Conservation (phyloP, 495 filamentous ascomycete species). For the Aeminium ludgeri region DNA sequence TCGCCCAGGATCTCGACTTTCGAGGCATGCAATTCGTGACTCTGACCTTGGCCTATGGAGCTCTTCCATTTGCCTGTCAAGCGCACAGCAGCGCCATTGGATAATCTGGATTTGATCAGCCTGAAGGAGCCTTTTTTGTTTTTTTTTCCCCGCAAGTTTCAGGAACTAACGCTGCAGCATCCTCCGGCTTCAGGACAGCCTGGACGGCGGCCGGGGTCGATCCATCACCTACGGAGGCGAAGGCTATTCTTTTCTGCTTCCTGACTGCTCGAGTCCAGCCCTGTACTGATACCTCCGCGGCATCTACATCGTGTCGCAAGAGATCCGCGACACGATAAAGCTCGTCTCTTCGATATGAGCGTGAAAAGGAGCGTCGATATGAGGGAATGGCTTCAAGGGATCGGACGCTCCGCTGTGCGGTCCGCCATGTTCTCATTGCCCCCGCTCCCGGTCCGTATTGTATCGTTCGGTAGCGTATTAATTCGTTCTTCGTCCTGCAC, state of each 20-base stretch:
- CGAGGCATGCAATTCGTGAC: conserved; percentile 60
- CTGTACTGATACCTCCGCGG: conserved; percentile 34
- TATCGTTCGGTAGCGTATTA: too few species aligned
- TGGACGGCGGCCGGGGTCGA: conserved; percentile 66
- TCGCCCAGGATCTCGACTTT: conserved; percentile 53
- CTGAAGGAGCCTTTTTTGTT: background rate
- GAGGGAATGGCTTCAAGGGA: background rate
- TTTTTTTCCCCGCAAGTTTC: too few species aligned
- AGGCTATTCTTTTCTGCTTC: conserved; percentile 66
- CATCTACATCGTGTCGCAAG: conserved; percentile 1
- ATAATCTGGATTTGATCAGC: conserved; percentile 36
- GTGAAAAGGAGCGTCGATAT: conserved; percentile 1
- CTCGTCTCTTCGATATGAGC: background rate
- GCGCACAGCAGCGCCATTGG: conserved; percentile 62
- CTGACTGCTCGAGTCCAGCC: conserved; percentile 75
- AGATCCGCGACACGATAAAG: conserved; percentile 10
- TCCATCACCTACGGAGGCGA: conserved; percentile 77
- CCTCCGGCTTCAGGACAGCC: conserved; percentile 57
- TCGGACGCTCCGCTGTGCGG: background rate
- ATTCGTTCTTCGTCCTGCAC: too few species aligned
- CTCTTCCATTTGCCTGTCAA: conserved; percentile 65
- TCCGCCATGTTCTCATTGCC: conserved; percentile 10
- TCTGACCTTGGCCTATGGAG: conserved; percentile 54
- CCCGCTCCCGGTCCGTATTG: too few species aligned
- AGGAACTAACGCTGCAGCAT: conserved; percentile 64